Conservation (phyloP, 208 protist species). For the Leishmania aethiopica region DNA sequence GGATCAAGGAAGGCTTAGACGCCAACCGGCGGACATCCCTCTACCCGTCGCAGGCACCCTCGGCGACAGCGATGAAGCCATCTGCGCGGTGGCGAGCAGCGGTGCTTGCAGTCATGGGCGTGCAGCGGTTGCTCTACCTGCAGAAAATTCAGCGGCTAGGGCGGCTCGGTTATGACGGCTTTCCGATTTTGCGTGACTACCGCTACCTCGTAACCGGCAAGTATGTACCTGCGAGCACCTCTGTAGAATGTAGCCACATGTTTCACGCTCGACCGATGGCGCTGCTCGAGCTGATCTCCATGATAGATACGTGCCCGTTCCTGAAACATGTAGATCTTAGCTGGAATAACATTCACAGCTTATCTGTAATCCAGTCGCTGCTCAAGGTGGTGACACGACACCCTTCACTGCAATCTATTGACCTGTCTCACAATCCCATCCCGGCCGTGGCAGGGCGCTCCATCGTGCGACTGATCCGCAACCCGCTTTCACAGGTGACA, state of each 20-base stretch:
- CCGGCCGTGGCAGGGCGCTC: slow-evolving; percentile 72
- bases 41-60: not conserved
- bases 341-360: slow-evolving; percentile 76
- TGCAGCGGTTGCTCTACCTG: slow-evolving; percentile 72
- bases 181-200: slow-evolving; percentile 59
- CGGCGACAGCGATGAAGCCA: not conserved
- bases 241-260: slow-evolving; percentile 67
- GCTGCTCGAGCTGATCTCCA: slow-evolving; percentile 63
- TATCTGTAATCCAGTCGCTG: slow-evolving; percentile 70
- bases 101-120: slow-evolving; percentile 61
- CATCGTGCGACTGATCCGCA: slow-evolving; percentile 68
- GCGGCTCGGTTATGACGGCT: slow-evolving; percentile 47
- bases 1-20: slow-evolving; percentile 66
- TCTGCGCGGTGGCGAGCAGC: slow-evolving; percentile 44
- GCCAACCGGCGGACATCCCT: slow-evolving; percentile 22
- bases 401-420: slow-evolving; percentile 56
- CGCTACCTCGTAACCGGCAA: slow-evolving; percentile 61
- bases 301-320: slow-evolving; percentile 60
- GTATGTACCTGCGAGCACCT: slow-evolving; percentile 42
- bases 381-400: slow-evolving; percentile 53
- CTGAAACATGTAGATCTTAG: slow-evolving; percentile 71
- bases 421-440: slow-evolving; percentile 82
- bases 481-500: slow-evolving; percentile 58
- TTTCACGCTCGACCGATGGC: slow-evolving; percentile 59
- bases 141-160: slow-evolving; percentile 47